These are phyloP conservation scores for Coemansia sp. DNA, from an alignment of 192 early-diverging fungal genomes.

Conservation along the genomic window DNA sequence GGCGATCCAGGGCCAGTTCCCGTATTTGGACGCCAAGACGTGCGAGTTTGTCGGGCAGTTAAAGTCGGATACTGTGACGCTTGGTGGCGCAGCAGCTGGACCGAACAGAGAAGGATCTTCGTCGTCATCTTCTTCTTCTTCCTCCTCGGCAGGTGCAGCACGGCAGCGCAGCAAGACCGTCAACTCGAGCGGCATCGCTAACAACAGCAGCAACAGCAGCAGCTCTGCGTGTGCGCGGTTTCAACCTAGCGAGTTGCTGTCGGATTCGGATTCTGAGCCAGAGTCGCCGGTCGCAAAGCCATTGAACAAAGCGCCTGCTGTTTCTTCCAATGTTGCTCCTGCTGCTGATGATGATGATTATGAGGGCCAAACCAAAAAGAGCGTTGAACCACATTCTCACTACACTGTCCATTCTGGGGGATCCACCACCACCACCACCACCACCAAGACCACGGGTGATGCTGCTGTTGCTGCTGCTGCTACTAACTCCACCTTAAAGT, in stretches of 20 bases:
- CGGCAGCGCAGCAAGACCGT: slow-evolving; percentile 32
- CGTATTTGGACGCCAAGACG: slow-evolving; percentile 50
- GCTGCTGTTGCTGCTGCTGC: not conserved
- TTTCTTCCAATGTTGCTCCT: not conserved
- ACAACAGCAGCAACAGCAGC: not conserved
- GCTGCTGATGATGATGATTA: too few species aligned
- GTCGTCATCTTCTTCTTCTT: not conserved
- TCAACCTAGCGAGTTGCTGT: slow-evolving; percentile 1
- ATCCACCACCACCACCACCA: not conserved
- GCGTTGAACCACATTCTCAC: not conserved
- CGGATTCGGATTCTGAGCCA: slow-evolving; percentile 3
- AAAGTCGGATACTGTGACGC: slow-evolving; percentile 39
- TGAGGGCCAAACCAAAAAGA: not conserved
- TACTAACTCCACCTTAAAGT: not conserved
- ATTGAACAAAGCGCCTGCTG: not conserved
- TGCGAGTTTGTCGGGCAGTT: slow-evolving; percentile 56
- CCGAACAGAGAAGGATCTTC: slow-evolving; percentile 2
- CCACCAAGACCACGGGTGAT: not conserved
- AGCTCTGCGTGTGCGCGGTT: not conserved
- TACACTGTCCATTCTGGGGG: slow-evolving; percentile 4
- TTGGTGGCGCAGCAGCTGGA: slow-evolving; percentile 37
- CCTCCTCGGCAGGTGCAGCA: slow-evolving; percentile 6
- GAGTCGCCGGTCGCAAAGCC: not conserved
- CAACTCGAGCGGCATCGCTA: not conserved
- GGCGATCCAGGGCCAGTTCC: slow-evolving; percentile 49